Conservation (phyloP, 1,139 yeast genomes). For the Blastobotrys illinoisensis region DNA sequence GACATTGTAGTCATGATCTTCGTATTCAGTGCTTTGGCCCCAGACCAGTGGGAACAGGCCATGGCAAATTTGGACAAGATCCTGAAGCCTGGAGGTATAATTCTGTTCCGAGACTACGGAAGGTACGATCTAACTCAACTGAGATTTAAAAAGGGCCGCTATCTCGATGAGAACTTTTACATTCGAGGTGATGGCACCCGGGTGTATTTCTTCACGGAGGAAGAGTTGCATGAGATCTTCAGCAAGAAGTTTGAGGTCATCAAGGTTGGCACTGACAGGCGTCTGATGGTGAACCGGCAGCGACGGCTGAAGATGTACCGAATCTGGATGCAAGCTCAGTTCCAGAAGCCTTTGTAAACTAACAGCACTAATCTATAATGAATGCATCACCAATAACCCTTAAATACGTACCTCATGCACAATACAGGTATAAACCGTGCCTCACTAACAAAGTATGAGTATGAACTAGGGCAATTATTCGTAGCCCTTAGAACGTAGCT, state of each 20-base stretch:
- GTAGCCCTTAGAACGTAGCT: conserved; percentile 47
- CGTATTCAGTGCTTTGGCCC: conserved; percentile 88
- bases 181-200: conserved; percentile 98
- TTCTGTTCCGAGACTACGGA: conserved; percentile 90
- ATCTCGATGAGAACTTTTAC: conserved; percentile 87
- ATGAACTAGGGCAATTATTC: neutral
- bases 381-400: no score
- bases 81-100: conserved; percentile 88
- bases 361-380: conserved; percentile 10
- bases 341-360: conserved; percentile 32
- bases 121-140: conserved; percentile 94
- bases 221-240: conserved; percentile 75
- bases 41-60: conserved; percentile 86
- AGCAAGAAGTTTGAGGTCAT: conserved; percentile 57
- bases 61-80: conserved; percentile 60
- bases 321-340: conserved; percentile 94
- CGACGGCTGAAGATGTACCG: conserved; percentile 92
- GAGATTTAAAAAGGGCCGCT: conserved; percentile 81
- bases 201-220: conserved; percentile 94
- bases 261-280: conserved; percentile 82
- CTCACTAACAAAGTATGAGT: no score
- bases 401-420: no score
- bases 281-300: conserved; percentile 86
- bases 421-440: no score
- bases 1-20: conserved; percentile 92